phyloP scores from a whole-genome alignment of 2,329 filamentous ascomycete genomes.

The Trichoderma koningii region DNA sequence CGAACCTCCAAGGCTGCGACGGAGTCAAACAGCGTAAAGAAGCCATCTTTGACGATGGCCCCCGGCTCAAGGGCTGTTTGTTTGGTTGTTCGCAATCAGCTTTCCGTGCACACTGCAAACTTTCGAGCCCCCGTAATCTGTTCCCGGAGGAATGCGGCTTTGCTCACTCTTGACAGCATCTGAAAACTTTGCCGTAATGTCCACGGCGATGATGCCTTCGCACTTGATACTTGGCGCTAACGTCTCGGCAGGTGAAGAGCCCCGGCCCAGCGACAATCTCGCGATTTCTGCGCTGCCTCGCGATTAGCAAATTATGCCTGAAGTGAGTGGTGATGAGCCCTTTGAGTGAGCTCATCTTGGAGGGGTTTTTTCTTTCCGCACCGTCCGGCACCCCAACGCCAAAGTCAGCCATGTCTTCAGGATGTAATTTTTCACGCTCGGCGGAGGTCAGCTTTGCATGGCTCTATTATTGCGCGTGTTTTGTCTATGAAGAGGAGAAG shows the following conservation, averaged over 20 bases:
- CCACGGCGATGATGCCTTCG: constrained; percentile 56
- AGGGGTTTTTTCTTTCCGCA: constrained; percentile 32
- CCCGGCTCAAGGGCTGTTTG: constrained; percentile 70
- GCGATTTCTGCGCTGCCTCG: constrained; percentile 42
- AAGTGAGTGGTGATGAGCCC: constrained; percentile 9
- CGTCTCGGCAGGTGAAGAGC: constrained; percentile 37
- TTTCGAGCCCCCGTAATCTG: too few relatives aligned
- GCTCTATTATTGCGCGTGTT: neutral
- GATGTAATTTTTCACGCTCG: neutral
- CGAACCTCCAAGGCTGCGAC: constrained; percentile 79
- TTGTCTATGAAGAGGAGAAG: neutral
- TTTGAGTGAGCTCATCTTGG: constrained; percentile 7
- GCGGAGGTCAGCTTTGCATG: neutral
- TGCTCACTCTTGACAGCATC: constrained; percentile 55
- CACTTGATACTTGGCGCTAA: constrained; percentile 47
- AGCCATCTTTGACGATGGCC: constrained; percentile 88
- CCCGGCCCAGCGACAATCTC: constrained; percentile 45
- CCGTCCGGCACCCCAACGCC: constrained; percentile 42
- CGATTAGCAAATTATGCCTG: constrained; percentile 34
- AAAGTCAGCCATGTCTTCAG: constrained; percentile 41
- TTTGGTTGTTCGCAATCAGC: neutral
- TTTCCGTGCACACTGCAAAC: neutral
- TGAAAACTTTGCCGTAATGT: constrained; percentile 60
- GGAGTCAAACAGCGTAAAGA: constrained; percentile 91
- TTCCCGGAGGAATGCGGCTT: neutral